Base-by-base conservation (phyloP, 2,329 filamentous ascomycete genomes). In the Onygenales sp. region DNA sequence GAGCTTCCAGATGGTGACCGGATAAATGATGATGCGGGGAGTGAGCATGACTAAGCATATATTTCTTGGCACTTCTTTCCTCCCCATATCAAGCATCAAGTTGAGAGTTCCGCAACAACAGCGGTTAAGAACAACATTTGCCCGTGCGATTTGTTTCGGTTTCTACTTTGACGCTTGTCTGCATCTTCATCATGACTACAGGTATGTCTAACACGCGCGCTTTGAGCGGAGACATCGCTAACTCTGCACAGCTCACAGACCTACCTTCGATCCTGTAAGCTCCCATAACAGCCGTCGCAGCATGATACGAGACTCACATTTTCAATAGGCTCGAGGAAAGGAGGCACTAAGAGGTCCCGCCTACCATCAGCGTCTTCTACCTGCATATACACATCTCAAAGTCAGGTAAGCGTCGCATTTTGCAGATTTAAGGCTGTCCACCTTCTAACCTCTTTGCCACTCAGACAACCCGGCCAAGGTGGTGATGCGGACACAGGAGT, bases 361-460 rank as follows among this genome's bases (percentile, higher is more conserved):
- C 62, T 97, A 96, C 76, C 93, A 98, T 69, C 92, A 97, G 72
- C 87, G 93, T 63, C 86, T 97, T 13, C 84, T 96, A 11, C 92
- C 93, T 36, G 93, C 93, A 34, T 87, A 98, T 70, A 97, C 88
- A 10, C 85, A 88, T 59, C 84, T 98, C 66, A 98, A 98, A 74
- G 87, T 85, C 67, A 83, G 89, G 76, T 84, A 80, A 46, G 76
- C 54, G 6, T 21, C 14, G 11, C 8, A 6, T 10, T 39, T 34
- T 11, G 7, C 5, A 52, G 5, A 53, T 10, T 47, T n/a, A 13
- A 11, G 5, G n/a, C 42, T 17, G 13, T 40, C 21, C 44, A 39
- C 11, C 39, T 39, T 39, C 10, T 7, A 42, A 51, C 5, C 8
- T 8, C 31, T 62, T 67, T 33, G 37, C 57, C 34, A 4, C 36